Conservation (phyloP, 2,329 filamentous ascomycete genomes). For the Verticillium nubilum region DNA sequence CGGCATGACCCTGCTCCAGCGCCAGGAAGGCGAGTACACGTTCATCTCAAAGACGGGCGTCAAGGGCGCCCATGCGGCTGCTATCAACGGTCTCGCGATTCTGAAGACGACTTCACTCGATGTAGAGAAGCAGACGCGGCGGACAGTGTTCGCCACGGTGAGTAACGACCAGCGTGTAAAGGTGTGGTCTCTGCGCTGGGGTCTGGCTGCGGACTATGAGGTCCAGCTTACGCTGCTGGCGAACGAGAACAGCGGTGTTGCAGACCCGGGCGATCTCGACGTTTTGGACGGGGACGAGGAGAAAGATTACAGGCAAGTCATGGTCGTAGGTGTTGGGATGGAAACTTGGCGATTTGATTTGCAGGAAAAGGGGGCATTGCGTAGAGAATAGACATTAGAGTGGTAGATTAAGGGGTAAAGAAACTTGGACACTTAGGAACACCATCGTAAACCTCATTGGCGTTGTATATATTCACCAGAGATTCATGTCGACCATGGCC, state of each 20-base stretch:
- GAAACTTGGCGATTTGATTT: slow-evolving; percentile 32
- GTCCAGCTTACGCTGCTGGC: slow-evolving; percentile 34
- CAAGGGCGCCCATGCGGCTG: slow-evolving; percentile 62
- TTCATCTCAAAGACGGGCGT: slow-evolving; percentile 27
- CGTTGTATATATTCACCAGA: no score
- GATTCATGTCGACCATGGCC: no score
- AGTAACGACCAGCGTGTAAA: slow-evolving; percentile 60
- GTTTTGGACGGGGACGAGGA: slow-evolving; percentile 19
- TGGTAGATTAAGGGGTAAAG: no score
- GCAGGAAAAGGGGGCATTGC: background rate
- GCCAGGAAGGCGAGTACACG: slow-evolving; percentile 5
- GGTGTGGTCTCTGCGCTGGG: slow-evolving; percentile 33
- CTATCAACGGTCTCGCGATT: slow-evolving; percentile 55
- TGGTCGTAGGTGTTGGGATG: slow-evolving; percentile 41
- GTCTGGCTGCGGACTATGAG: slow-evolving; percentile 9
- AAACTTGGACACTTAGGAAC: no score
- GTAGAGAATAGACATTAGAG: background rate
- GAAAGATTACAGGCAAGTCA: slow-evolving; percentile 16
- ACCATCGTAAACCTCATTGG: no score
- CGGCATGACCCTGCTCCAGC: slow-evolving; percentile 44
- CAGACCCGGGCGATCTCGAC: slow-evolving; percentile 51
- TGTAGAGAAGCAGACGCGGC: slow-evolving; percentile 9
- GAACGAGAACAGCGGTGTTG: slow-evolving; percentile 52
- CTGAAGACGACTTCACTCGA: slow-evolving; percentile 9
- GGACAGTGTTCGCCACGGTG: slow-evolving; percentile 29